These are phyloP conservation scores for Petrea volubilis DNA, from an alignment of 257 asterid genomes.

Conservation along the genomic window DNA sequence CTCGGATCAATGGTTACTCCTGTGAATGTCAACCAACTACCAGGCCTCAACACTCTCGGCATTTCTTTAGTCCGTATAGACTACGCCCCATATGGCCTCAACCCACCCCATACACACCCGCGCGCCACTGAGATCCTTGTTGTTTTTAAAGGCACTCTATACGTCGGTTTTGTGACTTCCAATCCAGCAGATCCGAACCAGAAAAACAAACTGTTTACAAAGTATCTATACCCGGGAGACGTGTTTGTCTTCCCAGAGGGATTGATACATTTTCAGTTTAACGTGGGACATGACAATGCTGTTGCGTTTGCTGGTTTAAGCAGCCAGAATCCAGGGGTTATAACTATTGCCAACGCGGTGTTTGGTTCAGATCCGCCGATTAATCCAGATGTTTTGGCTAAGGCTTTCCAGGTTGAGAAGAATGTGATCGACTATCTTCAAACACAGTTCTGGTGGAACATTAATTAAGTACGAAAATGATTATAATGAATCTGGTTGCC, in stretches of 20 bases:
- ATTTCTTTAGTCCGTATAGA: slow-evolving; percentile 29
- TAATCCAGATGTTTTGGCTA: slow-evolving; percentile 18
- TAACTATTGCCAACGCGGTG: slow-evolving; percentile 32
- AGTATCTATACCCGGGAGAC: slow-evolving; percentile 18
- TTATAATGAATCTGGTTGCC: too few species aligned
- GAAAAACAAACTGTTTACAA: slow-evolving; percentile 33
- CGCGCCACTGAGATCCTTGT: slow-evolving; percentile 41
- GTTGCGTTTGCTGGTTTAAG: slow-evolving; percentile 30
- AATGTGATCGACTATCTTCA: slow-evolving; percentile 19
- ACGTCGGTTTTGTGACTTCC: slow-evolving; percentile 36
- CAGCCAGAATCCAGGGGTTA: slow-evolving; percentile 40
- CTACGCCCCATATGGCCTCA: slow-evolving; percentile 26
- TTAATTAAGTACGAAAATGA: not conserved
- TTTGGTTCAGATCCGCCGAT: slow-evolving; percentile 37
- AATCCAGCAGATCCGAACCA: slow-evolving; percentile 22
- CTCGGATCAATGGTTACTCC: slow-evolving; percentile 27
- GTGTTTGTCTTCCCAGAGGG: slow-evolving; percentile 39
- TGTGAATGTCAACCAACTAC: slow-evolving; percentile 28
- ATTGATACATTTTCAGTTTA: slow-evolving; percentile 32
- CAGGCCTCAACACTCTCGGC: slow-evolving; percentile 45
- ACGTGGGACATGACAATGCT: slow-evolving; percentile 20
- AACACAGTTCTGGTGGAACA: slow-evolving; percentile 3
- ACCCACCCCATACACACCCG: slow-evolving; percentile 41
- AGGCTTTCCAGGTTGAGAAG: slow-evolving; percentile 23
- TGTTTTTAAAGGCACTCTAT: slow-evolving; percentile 30